phyloP scores from a whole-genome alignment of 2,329 filamentous ascomycete genomes.

The Fusarium chaquense region DNA sequence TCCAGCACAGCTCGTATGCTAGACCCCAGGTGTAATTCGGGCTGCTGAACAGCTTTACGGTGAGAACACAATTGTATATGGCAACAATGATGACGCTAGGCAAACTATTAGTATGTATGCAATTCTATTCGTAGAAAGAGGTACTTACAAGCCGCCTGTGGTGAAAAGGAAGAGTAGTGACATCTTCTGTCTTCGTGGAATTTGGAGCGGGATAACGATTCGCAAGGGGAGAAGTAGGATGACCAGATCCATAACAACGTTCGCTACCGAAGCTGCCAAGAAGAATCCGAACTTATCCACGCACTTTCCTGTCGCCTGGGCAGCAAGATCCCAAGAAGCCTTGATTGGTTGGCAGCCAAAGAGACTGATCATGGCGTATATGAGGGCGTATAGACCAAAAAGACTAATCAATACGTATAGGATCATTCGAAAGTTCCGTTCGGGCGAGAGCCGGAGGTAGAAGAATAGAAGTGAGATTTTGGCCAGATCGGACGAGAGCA shows the following conservation, averaged over 20 bases:
- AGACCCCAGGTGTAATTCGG: slow-evolving; percentile 43
- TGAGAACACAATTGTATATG: slow-evolving; percentile 42
- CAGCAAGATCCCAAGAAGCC: slow-evolving; percentile 40
- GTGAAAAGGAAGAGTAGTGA: slow-evolving; percentile 38
- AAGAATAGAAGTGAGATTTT: slow-evolving; percentile 44
- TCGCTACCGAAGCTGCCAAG: slow-evolving; percentile 41
- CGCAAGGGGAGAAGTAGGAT: slow-evolving; percentile 33
- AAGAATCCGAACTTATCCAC: slow-evolving; percentile 45
- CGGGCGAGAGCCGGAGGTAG: slow-evolving; percentile 40
- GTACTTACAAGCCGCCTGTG: slow-evolving; percentile 40
- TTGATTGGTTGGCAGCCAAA: slow-evolving; percentile 43
- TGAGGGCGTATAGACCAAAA: slow-evolving; percentile 33
- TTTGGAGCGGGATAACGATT: slow-evolving; percentile 35
- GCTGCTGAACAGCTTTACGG: slow-evolving; percentile 36
- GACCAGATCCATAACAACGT: slow-evolving; percentile 42
- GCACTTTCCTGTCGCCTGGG: slow-evolving; percentile 37
- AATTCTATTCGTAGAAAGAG: fast-evolving
- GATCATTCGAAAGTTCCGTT: slow-evolving; percentile 32
- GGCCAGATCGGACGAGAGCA: slow-evolving; percentile 42
- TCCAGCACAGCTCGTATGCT: slow-evolving; percentile 43
- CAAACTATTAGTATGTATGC: neutral
- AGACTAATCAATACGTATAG: slow-evolving; percentile 19
- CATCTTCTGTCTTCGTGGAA: slow-evolving; percentile 36
- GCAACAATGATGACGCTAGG: slow-evolving; percentile 39
- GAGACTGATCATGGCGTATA: slow-evolving; percentile 42